Percentiles rank a stretch among this genome's conserved stretches.
Conservation (phyloP, 306 rosid species). For the Morella rubra region DNA sequence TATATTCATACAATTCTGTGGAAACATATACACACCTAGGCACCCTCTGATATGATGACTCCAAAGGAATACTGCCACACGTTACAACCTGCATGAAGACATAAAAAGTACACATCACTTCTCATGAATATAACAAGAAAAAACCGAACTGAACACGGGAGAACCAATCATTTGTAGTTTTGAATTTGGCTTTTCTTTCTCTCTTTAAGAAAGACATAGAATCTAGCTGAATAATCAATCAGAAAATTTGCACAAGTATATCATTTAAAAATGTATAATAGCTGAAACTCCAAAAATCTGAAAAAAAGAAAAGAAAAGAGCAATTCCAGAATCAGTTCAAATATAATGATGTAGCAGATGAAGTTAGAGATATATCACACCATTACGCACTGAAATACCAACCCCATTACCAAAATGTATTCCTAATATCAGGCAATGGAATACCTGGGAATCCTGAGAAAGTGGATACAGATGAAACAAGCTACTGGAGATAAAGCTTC, state of each 20-base stretch:
- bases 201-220: slow-evolving; percentile 5
- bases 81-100: slow-evolving; percentile 81
- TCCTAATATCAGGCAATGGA: slow-evolving; percentile 8
- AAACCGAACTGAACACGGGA: neutral
- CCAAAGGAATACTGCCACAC: slow-evolving; percentile 97
- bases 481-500: neutral
- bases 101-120: slow-evolving; percentile 4
- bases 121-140: slow-evolving; percentile 9
- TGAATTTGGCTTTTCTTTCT: neutral
- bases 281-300: too few species aligned
- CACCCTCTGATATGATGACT: slow-evolving; percentile 85
- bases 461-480: neutral
- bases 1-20: slow-evolving; percentile 77
- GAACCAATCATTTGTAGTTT: neutral
- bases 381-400: neutral
- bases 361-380: neutral
- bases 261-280: neutral
- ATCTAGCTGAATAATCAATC: neutral
- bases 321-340: slow-evolving; percentile 10
- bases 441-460: neutral
- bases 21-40: slow-evolving; percentile 87
- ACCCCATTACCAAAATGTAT: neutral
- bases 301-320: too few species aligned
- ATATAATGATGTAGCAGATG: slow-evolving; percentile 16
- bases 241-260: slow-evolving; percentile 1